Base-by-base conservation (phyloP, 345 rosid species). In the Isatis tinctoria region DNA sequence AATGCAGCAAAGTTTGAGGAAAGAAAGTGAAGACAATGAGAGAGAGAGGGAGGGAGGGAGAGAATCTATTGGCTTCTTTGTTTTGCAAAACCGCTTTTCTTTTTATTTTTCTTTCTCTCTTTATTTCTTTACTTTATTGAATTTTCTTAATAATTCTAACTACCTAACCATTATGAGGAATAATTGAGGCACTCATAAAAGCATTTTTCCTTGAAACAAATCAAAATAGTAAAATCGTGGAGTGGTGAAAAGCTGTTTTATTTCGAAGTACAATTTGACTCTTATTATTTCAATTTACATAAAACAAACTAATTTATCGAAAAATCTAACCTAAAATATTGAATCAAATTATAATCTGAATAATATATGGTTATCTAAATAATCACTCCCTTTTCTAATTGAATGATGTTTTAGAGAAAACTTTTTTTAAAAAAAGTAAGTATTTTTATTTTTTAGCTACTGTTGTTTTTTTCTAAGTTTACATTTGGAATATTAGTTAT, bases 41-140 rank as follows among this genome's bases (percentile, higher is more conserved):
- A 27, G 30, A 27, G 24, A 27, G 10, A 10, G 30, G 22, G 17
- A 10, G 30, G 22, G 17, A 20, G 53, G 22, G 62, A 56, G 60
- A 60, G 60, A 76, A 76, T 76, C 76, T 76, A 76, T 70, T 70
- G 57, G 57, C 17, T 52, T 52, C 10, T 70, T 75, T 65, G 56
- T 60, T 76, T 69, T 63, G 47, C 67, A 63, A 76, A 54, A 69
- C 75, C 71, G 7, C 71, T 37, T 35, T 3, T 36, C 10, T 3
- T 10, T 49, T 65, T 45, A 41, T 52, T 3, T 53, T 27, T 70
- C 35, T 52, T 53, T 67, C 28, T 26, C 28, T 49, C 56, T 28
- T 28, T 5, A 6, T 14, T 58, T 35, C 10, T 39, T 59, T 45
- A 39, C 67, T 66, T 74, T 58, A 28, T 75, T 68, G 48, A 51